Base-by-base conservation (phyloP, 2,329 filamentous ascomycete species). In the Diaporthe humulicola region DNA sequence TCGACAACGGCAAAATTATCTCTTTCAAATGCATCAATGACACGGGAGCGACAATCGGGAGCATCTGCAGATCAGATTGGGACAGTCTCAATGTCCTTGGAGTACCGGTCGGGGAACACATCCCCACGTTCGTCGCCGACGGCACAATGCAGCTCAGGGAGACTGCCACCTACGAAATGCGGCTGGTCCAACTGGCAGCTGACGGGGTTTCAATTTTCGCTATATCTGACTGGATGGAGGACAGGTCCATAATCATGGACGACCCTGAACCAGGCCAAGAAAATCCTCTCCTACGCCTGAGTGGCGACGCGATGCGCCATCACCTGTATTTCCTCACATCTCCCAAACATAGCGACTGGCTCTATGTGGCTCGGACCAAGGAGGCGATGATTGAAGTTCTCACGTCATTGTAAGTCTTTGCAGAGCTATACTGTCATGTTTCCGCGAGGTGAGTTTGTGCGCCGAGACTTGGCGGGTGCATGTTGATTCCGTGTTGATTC, bases 91-190 rank as follows among this genome's bases (percentile, higher is more conserved):
- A 52, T 17, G n/a, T 52, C n/a, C 12, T 25, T n/a, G 6, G 28
- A 6, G 28, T 52, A 14, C 10, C n/a, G 3, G 2, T 28, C 14
- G 0, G 0, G n/a, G 0, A 4, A 25, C 6, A 2, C 7, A 52
- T n/a, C 1, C 8, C n/a, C 1, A n/a, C 25, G 19, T 0, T 28
- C 4, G 5, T 52, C n/a, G 48, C 48, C 10, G 48, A 52, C 48
- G 48, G 48, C 14, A 15, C 3, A 5, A 5, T 14, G 0, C 10
- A 4, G 1, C 14, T 12, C 4, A n/a, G 48, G n/a, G 22, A 25
- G 4, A 14, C n/a, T 3, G 10, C 28, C 12, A 28, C 48, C 6
- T 52, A 14, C n/a, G 48, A 52, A 28, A 6, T 52, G 10, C n/a
- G 48, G 10, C n/a, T 52, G 10, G 8, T 52, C n/a, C 12, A 10